Conservation (phyloP, 179 eudicot species). For the Carnegiea gigantea region DNA sequence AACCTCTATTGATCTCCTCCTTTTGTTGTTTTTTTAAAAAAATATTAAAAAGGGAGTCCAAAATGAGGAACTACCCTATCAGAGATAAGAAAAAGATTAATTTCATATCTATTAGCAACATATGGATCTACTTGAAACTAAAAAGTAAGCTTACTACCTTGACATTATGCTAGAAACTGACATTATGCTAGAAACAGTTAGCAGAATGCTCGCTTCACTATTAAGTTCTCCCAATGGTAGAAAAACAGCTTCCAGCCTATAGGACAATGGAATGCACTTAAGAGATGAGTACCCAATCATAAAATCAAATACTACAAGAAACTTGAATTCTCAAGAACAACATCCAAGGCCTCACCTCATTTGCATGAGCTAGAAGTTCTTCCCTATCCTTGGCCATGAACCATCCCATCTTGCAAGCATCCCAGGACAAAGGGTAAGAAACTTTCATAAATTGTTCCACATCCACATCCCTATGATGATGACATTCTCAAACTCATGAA, state of each 20-base stretch:
- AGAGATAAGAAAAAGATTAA: background rate
- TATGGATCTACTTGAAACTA: background rate
- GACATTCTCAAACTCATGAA: background rate
- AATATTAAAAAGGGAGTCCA: too few species aligned
- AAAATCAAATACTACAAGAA: background rate
- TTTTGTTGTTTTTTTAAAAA: too few species aligned
- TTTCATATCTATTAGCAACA: background rate
- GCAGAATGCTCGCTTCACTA: slow-evolving; percentile 39
- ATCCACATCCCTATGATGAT: background rate
- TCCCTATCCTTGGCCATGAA: slow-evolving; percentile 51
- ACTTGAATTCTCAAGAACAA: background rate
- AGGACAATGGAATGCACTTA: slow-evolving; percentile 10
- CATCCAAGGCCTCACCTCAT: slow-evolving; percentile 54
- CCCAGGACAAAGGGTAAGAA: slow-evolving; percentile 35
- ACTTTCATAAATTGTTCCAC: slow-evolving; percentile 11
- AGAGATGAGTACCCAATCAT: background rate
- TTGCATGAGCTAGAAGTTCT: slow-evolving; percentile 62
- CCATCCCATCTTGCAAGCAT: slow-evolving; percentile 86
- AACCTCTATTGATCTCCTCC: too few species aligned
- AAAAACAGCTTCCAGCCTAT: slow-evolving; percentile 55
- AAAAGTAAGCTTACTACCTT: slow-evolving; percentile 42
- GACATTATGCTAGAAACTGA: too few species aligned
- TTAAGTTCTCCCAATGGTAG: slow-evolving; percentile 38
- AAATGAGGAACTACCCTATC: background rate
- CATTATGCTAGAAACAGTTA: slow-evolving; percentile 54